Conservation (phyloP, 108 stramenopile genomes). For the Cyclotella kingstonii region DNA sequence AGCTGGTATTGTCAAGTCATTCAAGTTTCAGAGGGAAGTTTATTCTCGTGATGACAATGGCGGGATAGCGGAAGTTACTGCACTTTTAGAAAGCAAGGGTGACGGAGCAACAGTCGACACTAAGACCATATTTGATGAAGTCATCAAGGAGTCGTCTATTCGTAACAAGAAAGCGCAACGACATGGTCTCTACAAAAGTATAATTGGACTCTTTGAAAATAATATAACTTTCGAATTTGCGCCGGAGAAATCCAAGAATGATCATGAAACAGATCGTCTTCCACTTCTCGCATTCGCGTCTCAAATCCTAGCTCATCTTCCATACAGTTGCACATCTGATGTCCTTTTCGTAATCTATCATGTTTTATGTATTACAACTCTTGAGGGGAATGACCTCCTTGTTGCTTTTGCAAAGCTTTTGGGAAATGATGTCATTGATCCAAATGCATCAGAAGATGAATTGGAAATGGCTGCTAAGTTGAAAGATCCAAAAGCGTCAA, state of each 20-base stretch:
- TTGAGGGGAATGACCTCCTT: conserved; percentile 61
- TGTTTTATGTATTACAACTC: conserved; percentile 53
- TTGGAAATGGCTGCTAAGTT: conserved; percentile 56
- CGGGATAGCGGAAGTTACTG: conserved; percentile 43
- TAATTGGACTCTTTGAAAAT: conserved; percentile 42
- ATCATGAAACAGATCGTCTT: conserved; percentile 40
- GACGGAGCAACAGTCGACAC: conserved; percentile 33
- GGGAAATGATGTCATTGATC: conserved; percentile 62
- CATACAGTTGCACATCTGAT: conserved; percentile 69
- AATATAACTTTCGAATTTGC: conserved; percentile 10
- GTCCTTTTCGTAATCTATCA: conserved; percentile 74
- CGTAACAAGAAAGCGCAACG: conserved; percentile 63
- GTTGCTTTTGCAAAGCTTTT: conserved; percentile 59
- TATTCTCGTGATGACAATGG: conserved; percentile 46
- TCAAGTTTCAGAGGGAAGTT: conserved; percentile 65
- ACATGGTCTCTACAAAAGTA: conserved; percentile 60
- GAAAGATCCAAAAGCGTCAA: conserved; percentile 45
- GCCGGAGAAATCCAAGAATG: conserved; percentile 11
- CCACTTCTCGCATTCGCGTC: conserved; percentile 68
- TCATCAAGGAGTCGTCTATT: conserved; percentile 74
- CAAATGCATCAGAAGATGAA: conserved; percentile 61
- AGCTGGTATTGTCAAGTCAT: conserved; percentile 75
- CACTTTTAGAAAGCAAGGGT: conserved; percentile 45
- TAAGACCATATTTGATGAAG: conserved; percentile 80
- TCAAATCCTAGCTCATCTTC: conserved; percentile 80